Evolutionary conservation across 805 yeast species (phyloP).

Genomic region (Kuraishia molischiana): DNA sequence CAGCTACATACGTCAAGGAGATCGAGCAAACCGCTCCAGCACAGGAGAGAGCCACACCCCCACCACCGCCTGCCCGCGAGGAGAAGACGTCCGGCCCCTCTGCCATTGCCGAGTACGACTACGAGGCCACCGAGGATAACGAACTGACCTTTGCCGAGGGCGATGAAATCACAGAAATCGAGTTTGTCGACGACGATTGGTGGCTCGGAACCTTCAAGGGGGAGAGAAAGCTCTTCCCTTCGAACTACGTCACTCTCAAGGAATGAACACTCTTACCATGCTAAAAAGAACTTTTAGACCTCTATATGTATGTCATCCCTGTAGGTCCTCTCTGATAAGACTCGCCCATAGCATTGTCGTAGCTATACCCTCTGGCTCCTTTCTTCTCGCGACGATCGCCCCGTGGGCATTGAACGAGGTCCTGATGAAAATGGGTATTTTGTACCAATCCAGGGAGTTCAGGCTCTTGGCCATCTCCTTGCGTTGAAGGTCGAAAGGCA

Average conservation of each 20-base stretch:
- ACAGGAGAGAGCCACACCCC: slow-evolving; percentile 11
- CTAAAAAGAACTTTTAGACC: too few species aligned
- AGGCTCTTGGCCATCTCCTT: slow-evolving; percentile 37
- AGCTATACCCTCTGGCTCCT: slow-evolving; percentile 41
- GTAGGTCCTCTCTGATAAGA: slow-evolving; percentile 11
- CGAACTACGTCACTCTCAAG: slow-evolving; percentile 58
- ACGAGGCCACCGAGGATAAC: slow-evolving; percentile 88
- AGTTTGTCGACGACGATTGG: slow-evolving; percentile 93
- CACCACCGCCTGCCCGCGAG: slow-evolving; percentile 1
- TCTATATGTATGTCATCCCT: too few species aligned
- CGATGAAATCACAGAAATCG: slow-evolving; percentile 72
- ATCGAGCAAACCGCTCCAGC: slow-evolving; percentile 15
- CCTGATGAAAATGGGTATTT: slow-evolving; percentile 63
- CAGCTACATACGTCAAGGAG: slow-evolving; percentile 40
- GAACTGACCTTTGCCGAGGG: slow-evolving; percentile 82
- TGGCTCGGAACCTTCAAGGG: slow-evolving; percentile 87
- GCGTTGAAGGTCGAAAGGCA: slow-evolving; percentile 15
- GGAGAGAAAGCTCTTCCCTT: slow-evolving; percentile 79
- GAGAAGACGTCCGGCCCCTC: slow-evolving; percentile 20
- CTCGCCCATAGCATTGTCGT: slow-evolving; percentile 38
- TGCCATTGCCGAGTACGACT: slow-evolving; percentile 66
- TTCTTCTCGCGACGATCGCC: slow-evolving; percentile 73
- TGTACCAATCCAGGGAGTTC: slow-evolving; percentile 63
- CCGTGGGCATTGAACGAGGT: slow-evolving; percentile 72
- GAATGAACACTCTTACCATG: not conserved